These are phyloP conservation scores for Lactarius sp. DNA, from an alignment of 768 basidiomycete species.

Conservation along the genomic window DNA sequence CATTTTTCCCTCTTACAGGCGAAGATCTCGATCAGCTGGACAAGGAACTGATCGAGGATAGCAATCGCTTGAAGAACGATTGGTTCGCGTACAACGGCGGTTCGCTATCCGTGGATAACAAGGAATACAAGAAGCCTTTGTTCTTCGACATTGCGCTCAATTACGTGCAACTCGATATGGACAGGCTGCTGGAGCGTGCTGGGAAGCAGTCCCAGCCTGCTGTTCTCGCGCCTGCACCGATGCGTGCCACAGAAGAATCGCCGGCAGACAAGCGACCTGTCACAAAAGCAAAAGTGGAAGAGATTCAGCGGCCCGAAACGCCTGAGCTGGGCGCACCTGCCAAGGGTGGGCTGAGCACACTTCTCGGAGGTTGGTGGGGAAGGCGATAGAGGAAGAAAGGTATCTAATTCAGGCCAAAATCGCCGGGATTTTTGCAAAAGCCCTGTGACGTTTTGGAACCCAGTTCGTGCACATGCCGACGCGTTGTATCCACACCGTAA, in stretches of 20 bases:
- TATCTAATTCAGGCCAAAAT: not conserved
- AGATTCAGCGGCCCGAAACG: conserved; percentile 42
- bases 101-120: conserved; percentile 36
- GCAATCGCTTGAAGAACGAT: conserved; percentile 54
- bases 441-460: not conserved
- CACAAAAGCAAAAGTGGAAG: conserved; percentile 54
- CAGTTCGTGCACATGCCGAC: not conserved
- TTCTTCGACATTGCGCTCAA: conserved; percentile 96
- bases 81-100: conserved; percentile 83
- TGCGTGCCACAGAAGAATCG: conserved; percentile 28
- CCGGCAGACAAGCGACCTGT: conserved; percentile 44
- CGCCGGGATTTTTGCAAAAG: not conserved
- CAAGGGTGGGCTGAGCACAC: conserved; percentile 53
- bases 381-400: conserved; percentile 25
- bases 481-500: not conserved
- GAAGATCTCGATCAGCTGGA: conserved; percentile 51
- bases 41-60: conserved; percentile 41
- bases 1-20: conserved; percentile 52
- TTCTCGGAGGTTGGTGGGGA: conserved; percentile 89
- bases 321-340: conserved; percentile 43
- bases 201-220: conserved; percentile 47
- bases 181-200: conserved; percentile 61
- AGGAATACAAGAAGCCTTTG: conserved; percentile 69
- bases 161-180: conserved; percentile 85
- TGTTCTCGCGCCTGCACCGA: conserved; percentile 26